Conservation (phyloP, 768 basidiomycete genomes). For the Botryobasidium botryosum region DNA sequence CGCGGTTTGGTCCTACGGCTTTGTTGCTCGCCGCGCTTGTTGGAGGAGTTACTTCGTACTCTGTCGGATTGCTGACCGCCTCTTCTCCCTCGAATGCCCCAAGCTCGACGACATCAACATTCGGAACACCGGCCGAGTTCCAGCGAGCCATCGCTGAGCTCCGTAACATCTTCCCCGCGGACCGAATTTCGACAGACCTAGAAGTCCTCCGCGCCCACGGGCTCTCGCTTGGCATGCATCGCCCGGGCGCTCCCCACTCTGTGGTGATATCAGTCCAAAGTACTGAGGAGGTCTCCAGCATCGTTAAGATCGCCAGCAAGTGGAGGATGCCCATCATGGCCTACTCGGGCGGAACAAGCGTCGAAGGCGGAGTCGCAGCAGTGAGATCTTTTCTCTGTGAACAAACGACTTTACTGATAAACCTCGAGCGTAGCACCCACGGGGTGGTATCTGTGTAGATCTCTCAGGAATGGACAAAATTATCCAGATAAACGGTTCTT, state of each 20-base stretch:
- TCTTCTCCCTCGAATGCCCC: too few species aligned
- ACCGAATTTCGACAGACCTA: constrained; percentile 19
- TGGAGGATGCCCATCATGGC: constrained; percentile 62
- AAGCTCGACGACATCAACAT: too few species aligned
- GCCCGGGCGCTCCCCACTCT: constrained; percentile 14
- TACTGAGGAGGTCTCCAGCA: constrained; percentile 68
- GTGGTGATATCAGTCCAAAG: constrained; percentile 39
- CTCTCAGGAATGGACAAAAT: constrained; percentile 51
- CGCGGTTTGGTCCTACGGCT: too few species aligned
- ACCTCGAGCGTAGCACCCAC: too few species aligned
- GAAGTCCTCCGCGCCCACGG: constrained; percentile 40
- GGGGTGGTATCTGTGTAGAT: constrained; percentile 50
- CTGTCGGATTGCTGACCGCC: too few species aligned
- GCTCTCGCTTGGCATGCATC: constrained; percentile 46
- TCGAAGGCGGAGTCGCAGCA: constrained; percentile 58
- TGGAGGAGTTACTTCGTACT: too few species aligned
- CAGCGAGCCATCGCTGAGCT: constrained; percentile 12
- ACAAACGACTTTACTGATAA: too few species aligned
- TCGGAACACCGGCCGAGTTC: constrained; percentile 12
- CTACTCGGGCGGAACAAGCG: constrained; percentile 70
- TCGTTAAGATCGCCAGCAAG: constrained; percentile 60
- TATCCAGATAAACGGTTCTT: constrained; percentile 34
- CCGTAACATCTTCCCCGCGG: constrained; percentile 1
- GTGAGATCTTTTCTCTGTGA: too few species aligned
- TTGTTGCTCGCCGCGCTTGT: too few species aligned